Conservation (phyloP, 2,329 filamentous ascomycete genomes). For the Fusarium concolor region DNA sequence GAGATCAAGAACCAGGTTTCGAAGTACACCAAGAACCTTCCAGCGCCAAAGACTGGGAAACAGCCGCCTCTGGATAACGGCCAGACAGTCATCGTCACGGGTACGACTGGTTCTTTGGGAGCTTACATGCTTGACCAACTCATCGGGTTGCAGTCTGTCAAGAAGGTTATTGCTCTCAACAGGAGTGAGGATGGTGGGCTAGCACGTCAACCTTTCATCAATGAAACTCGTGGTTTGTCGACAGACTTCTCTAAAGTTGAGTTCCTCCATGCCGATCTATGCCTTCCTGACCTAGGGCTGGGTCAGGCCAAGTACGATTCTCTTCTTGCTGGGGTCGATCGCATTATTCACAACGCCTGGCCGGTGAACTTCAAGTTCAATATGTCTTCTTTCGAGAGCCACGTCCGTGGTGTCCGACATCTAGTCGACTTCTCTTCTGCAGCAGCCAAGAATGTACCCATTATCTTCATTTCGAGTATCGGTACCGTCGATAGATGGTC, state of each 20-base stretch:
- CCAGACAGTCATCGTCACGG: background rate
- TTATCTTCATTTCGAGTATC: background rate
- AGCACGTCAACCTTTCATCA: background rate
- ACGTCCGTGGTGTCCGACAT: background rate
- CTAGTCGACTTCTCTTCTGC: background rate
- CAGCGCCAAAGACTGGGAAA: fast-evolving
- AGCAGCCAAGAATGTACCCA: background rate
- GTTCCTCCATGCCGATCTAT: background rate
- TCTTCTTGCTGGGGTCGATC: background rate
- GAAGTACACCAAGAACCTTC: background rate
- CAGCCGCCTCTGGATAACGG: fast-evolving
- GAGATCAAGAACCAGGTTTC: background rate
- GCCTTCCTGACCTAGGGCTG: background rate
- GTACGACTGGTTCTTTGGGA: background rate
- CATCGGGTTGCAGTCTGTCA: background rate
- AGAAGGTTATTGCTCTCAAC: constrained; percentile 1
- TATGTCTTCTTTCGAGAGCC: constrained; percentile 1
- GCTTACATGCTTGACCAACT: constrained; percentile 12
- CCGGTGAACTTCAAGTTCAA: constrained; percentile 19
- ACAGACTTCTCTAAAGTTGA: background rate
- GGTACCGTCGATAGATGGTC: background rate
- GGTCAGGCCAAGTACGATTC: background rate
- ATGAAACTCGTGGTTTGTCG: background rate
- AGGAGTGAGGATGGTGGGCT: background rate
- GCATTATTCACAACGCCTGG: constrained; percentile 11